Conservation (phyloP, 1,284 basidiomycete species). For the Ustilago crameri region DNA sequence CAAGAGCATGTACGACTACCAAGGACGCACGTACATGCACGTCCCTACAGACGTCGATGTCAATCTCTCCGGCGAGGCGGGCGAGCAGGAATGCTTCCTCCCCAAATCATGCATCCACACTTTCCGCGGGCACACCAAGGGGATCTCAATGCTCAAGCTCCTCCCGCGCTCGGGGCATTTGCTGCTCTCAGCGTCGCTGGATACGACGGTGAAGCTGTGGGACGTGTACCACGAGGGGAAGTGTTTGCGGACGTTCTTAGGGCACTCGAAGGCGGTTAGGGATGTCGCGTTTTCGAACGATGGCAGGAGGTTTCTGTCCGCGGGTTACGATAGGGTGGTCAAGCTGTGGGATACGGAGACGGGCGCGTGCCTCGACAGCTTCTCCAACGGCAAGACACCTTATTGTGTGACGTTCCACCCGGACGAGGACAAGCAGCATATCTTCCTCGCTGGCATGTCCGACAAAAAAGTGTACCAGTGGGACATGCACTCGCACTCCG, state of each 20-base stretch:
- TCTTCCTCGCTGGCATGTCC: conserved; percentile 97
- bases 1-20: conserved; percentile 95
- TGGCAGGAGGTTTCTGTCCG: conserved; percentile 88
- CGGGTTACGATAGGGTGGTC: conserved; percentile 94
- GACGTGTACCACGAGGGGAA: conserved; percentile 97
- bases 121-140: conserved; percentile 97
- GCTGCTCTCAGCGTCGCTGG: conserved; percentile 92
- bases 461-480: conserved; percentile 99
- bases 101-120: conserved; percentile 96
- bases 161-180: conserved; percentile 94
- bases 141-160: conserved; percentile 88
- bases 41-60: conserved; percentile 77
- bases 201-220: conserved; percentile 99
- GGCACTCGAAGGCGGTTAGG: conserved; percentile 95
- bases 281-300: conserved; percentile 95
- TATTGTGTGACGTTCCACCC: conserved; percentile 96
- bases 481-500: conserved; percentile 90
- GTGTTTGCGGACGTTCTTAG: conserved; percentile 95
- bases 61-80: conserved; percentile 80
- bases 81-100: conserved; percentile 89
- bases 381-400: conserved; percentile 95
- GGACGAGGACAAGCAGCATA: conserved; percentile 92
- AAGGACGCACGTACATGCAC: conserved; percentile 97
- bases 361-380: conserved; percentile 91
- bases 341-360: conserved; percentile 99